phyloP scores from a whole-genome alignment of 371 early-diverging fungal genomes.

The Zopfochytrium polystomum region DNA sequence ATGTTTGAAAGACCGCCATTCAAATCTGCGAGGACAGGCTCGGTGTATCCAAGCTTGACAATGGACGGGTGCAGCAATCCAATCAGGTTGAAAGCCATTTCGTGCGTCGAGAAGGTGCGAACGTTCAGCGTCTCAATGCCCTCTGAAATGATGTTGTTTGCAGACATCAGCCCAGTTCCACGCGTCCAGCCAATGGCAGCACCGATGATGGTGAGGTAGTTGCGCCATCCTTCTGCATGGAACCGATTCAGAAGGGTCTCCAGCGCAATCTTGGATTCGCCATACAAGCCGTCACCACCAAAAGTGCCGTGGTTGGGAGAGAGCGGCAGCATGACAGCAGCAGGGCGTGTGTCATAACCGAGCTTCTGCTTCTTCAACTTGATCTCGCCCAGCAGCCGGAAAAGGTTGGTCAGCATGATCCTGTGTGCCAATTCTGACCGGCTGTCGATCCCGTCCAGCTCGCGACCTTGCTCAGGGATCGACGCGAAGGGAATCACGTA shows the following conservation, averaged over 20 bases:
- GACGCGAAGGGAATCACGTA: constrained; percentile 95
- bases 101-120: constrained; percentile 88
- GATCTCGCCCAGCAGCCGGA: constrained; percentile 78
- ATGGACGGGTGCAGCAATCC: constrained; percentile 86
- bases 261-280: constrained; percentile 90
- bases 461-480: constrained; percentile 84
- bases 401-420: constrained; percentile 86
- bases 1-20: constrained; percentile 88
- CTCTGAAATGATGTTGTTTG: constrained; percentile 89
- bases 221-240: constrained; percentile 88
- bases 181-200: constrained; percentile 98
- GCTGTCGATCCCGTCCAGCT: constrained; percentile 81
- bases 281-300: constrained; percentile 88
- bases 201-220: constrained; percentile 85
- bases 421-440: constrained; percentile 88
- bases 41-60: constrained; percentile 70
- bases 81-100: constrained; percentile 94
- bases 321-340: constrained; percentile 85
- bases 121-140: constrained; percentile 87
- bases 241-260: constrained; percentile 91
- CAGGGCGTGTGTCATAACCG: constrained; percentile 82
- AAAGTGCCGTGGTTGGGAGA: constrained; percentile 97
- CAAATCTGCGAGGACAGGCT: constrained; percentile 92
- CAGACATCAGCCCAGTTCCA: constrained; percentile 92
- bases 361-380: constrained; percentile 77